These are phyloP conservation scores for Calocera cornea DNA, from an alignment of 768 basidiomycete genomes.

Conservation along the genomic window DNA sequence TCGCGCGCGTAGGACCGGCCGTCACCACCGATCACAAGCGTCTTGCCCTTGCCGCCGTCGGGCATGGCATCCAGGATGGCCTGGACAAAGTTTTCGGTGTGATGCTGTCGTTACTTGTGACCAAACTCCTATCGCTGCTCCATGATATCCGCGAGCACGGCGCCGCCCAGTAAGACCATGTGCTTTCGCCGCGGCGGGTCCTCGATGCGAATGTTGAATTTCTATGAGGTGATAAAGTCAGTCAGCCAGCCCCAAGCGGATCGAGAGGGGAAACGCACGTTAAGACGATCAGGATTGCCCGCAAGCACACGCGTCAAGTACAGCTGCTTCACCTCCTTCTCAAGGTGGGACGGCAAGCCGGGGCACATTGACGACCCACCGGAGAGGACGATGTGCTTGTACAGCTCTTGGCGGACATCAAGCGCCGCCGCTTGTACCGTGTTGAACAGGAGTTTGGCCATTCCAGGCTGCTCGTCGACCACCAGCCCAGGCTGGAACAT, in stretches of 20 bases:
- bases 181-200: slow-evolving; percentile 97
- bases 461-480: slow-evolving; percentile 90
- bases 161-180: slow-evolving; percentile 98
- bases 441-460: slow-evolving; percentile 97
- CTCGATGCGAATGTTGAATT: slow-evolving; percentile 99
- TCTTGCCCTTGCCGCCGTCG: slow-evolving; percentile 43
- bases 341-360: slow-evolving; percentile 86
- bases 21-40: slow-evolving; percentile 92
- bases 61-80: slow-evolving; percentile 84
- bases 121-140: slow-evolving; percentile 84
- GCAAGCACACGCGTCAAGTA: slow-evolving; percentile 81
- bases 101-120: no score
- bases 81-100: slow-evolving; percentile 98
- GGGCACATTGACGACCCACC: slow-evolving; percentile 99
- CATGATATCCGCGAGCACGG: slow-evolving; percentile 97
- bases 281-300: slow-evolving; percentile 69
- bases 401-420: slow-evolving; percentile 78
- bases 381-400: slow-evolving; percentile 95
- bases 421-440: slow-evolving; percentile 87
- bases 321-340: slow-evolving; percentile 99
- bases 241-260: slow-evolving; percentile 6
- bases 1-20: slow-evolving; percentile 88
- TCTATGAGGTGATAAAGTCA: no score
- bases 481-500: slow-evolving; percentile 99
- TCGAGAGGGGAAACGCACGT: slow-evolving; percentile 41